Conservation (phyloP, 805 yeast genomes). For the Sugiyamaella valdiviana region DNA sequence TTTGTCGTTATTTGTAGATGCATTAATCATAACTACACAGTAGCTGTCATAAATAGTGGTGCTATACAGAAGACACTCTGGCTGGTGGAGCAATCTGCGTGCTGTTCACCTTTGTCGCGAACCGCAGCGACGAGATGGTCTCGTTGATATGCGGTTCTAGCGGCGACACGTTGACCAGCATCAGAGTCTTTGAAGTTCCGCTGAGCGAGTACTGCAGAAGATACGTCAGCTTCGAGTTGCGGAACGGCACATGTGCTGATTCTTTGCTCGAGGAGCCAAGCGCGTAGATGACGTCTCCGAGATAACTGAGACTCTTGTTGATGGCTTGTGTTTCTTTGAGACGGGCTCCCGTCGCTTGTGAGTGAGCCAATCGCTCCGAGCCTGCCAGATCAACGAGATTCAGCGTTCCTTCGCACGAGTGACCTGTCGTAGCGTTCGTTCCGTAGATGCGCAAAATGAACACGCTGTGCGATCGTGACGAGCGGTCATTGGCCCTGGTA, state of each 20-base stretch:
- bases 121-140: slow-evolving; percentile 76
- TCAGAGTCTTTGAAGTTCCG: slow-evolving; percentile 81
- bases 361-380: slow-evolving; percentile 71
- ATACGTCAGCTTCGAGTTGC: slow-evolving; percentile 74
- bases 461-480: slow-evolving; percentile 88
- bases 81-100: slow-evolving; percentile 15
- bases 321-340: slow-evolving; percentile 83
- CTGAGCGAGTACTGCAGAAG: slow-evolving; percentile 75
- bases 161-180: slow-evolving; percentile 89
- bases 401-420: slow-evolving; percentile 49
- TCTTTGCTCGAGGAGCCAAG: slow-evolving; percentile 39
- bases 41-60: not conserved
- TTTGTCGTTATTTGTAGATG: too few relatives aligned
- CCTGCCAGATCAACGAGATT: slow-evolving; percentile 92
- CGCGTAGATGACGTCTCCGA: slow-evolving; percentile 84
- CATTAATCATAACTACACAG: not conserved
- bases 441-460: slow-evolving; percentile 63
- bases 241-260: slow-evolving; percentile 52
- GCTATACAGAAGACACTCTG: not conserved
- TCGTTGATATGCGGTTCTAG: slow-evolving; percentile 56
- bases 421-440: slow-evolving; percentile 42
- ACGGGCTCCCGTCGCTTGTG: slow-evolving; percentile 75
- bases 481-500: slow-evolving; percentile 72
- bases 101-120: slow-evolving; percentile 57
- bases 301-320: slow-evolving; percentile 76